Percentiles rank a stretch among this genome's conserved stretches.
These are phyloP conservation scores for Detonula confervacea DNA, from an alignment of 352 stramenopile species.

Conservation along the genomic window DNA sequence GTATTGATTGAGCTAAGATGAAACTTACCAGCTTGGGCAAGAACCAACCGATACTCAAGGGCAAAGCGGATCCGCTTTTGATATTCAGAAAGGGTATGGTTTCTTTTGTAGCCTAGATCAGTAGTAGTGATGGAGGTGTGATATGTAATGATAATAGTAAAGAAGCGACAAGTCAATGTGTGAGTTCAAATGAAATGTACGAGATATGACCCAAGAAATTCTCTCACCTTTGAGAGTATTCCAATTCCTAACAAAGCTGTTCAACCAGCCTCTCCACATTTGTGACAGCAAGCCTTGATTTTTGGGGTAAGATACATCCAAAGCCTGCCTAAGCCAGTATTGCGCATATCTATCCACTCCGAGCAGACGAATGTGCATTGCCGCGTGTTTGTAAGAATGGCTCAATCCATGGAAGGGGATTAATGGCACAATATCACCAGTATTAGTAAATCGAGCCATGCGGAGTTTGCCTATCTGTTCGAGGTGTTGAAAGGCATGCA, in stretches of 20 bases:
- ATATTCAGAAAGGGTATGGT: slow-evolving; percentile 25
- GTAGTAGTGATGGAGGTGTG: neutral
- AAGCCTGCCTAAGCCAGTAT: slow-evolving; percentile 23
- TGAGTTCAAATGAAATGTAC: neutral
- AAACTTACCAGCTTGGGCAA: neutral
- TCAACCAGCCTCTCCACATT: neutral
- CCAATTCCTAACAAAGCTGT: slow-evolving; percentile 1
- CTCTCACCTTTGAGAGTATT: slow-evolving; percentile 21
- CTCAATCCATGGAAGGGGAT: slow-evolving; percentile 18
- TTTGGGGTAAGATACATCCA: slow-evolving; percentile 25
- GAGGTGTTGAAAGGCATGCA: slow-evolving; percentile 23
- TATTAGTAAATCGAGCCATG: slow-evolving; percentile 16
- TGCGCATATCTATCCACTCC: slow-evolving; percentile 13
- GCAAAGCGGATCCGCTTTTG: slow-evolving; percentile 48
- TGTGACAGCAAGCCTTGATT: slow-evolving; percentile 7
- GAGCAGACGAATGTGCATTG: slow-evolving; percentile 10
- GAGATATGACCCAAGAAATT: neutral
- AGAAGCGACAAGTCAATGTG: neutral
- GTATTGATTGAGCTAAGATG: neutral
- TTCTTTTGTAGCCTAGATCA: slow-evolving; percentile 21
- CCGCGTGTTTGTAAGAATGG: slow-evolving; percentile 18
- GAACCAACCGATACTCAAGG: slow-evolving; percentile 27
- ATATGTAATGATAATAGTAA: neutral
- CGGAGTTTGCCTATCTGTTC: slow-evolving; percentile 20
- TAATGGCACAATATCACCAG: slow-evolving; percentile 22